Conservation (phyloP, 495 filamentous ascomycete species). For the Tuber aestivum region DNA sequence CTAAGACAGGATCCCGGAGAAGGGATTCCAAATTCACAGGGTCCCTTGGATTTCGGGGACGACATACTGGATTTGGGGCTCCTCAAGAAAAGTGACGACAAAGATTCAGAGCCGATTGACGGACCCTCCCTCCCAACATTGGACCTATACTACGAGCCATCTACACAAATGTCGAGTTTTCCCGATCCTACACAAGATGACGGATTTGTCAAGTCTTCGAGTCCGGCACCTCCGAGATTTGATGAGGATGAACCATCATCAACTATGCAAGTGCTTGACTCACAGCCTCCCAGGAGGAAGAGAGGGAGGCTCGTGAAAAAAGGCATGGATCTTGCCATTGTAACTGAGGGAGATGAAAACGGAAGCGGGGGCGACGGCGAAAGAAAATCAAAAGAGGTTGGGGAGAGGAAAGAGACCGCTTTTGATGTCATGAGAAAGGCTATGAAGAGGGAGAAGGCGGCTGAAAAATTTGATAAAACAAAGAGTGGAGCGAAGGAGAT, state of each 20-base stretch:
- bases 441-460: conserved; percentile 48
- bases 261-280: conserved; percentile 22
- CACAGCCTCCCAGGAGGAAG: conserved; percentile 26
- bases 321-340: conserved; percentile 46
- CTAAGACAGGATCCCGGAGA: conserved; percentile 40
- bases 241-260: conserved; percentile 16
- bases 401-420: conserved; percentile 49
- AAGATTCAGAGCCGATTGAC: not conserved
- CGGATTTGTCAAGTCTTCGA: conserved; percentile 56
- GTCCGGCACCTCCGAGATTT: conserved; percentile 36
- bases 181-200: conserved; percentile 81
- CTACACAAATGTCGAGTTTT: conserved; percentile 40
- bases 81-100: not conserved
- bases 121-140: not conserved
- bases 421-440: conserved; percentile 75
- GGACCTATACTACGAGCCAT: not conserved
- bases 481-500: conserved; percentile 83
- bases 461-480: conserved; percentile 65
- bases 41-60: conserved; percentile 22
- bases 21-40: conserved; percentile 27
- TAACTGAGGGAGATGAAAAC: conserved; percentile 53
- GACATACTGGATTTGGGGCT: conserved; percentile 17
- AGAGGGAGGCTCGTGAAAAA: conserved; percentile 47
- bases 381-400: conserved; percentile 44
- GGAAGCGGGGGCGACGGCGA: conserved; percentile 48